Conservation (phyloP, 306 rosid species). For the Alnus glutinosa region DNA sequence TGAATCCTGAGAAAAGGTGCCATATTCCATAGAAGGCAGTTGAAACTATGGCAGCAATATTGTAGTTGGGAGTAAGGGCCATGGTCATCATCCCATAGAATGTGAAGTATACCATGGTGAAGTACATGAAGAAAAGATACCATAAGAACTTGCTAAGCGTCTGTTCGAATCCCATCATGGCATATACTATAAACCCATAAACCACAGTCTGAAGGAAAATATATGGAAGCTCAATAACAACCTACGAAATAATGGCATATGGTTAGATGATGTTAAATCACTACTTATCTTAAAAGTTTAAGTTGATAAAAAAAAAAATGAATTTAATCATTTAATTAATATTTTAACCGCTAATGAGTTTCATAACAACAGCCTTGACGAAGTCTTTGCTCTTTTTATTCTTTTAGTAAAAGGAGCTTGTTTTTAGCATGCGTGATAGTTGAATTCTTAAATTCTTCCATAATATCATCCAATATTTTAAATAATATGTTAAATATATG, state of each 20-base stretch:
- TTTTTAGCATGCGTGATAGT: neutral
- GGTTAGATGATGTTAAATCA: neutral
- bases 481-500: neutral
- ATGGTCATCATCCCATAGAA: constrained; percentile 89
- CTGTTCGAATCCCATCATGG: constrained; percentile 70
- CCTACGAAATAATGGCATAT: constrained; percentile 44
- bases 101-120: constrained; percentile 72
- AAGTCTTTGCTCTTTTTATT: neutral
- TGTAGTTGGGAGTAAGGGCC: constrained; percentile 71
- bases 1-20: constrained; percentile 89
- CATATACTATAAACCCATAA: constrained; percentile 68
- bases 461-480: neutral
- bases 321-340: too few species aligned
- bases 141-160: constrained; percentile 64
- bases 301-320: too few species aligned
- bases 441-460: neutral
- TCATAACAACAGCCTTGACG: neutral
- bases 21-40: constrained; percentile 68
- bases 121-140: constrained; percentile 84
- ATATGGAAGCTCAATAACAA: constrained; percentile 75
- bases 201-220: constrained; percentile 57
- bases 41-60: constrained; percentile 63
- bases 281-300: too few species aligned
- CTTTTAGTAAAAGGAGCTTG: too few species aligned
- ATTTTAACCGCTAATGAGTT: neutral